Evolutionary conservation across 805 yeast species (phyloP).

Genomic region (Candida stauntonica): DNA sequence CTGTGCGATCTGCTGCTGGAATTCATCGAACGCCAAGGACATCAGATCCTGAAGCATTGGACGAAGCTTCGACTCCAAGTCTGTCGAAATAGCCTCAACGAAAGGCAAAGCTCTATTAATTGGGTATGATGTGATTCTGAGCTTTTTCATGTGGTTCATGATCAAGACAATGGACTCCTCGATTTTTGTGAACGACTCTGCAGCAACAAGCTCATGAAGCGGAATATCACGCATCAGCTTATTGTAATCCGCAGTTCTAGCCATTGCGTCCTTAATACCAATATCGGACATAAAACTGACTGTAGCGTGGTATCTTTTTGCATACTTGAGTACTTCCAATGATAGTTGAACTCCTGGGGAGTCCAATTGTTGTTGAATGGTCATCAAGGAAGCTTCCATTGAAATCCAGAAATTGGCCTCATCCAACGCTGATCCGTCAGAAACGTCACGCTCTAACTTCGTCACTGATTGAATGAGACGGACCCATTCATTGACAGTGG

Average conservation of each 20-base stretch:
- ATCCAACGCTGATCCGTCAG: slow-evolving; percentile 52
- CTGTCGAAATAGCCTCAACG: slow-evolving; percentile 61
- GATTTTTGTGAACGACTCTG: slow-evolving; percentile 41
- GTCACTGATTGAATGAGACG: slow-evolving; percentile 56
- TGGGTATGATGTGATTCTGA: slow-evolving; percentile 60
- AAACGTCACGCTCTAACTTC: slow-evolving; percentile 45
- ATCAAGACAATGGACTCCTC: slow-evolving; percentile 41
- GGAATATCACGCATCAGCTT: slow-evolving; percentile 70
- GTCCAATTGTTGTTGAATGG: slow-evolving; percentile 54
- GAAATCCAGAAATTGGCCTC: slow-evolving; percentile 80
- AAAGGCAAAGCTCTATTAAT: slow-evolving; percentile 56
- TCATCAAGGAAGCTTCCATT: slow-evolving; percentile 53
- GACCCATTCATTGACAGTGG: slow-evolving; percentile 71
- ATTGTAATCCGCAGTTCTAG: slow-evolving; percentile 50
- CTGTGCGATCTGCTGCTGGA: slow-evolving; percentile 30
- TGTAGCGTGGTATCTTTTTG: slow-evolving; percentile 78
- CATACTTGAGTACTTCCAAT: slow-evolving; percentile 54
- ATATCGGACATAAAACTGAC: slow-evolving; percentile 69
- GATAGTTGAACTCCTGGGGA: slow-evolving; percentile 52
- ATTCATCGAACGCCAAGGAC: slow-evolving; percentile 37
- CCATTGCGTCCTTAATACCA: slow-evolving; percentile 53
- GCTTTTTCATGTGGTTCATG: slow-evolving; percentile 59
- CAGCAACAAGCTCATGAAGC: slow-evolving; percentile 48
- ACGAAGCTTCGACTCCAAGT: slow-evolving; percentile 43
- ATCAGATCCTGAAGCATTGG: slow-evolving; percentile 42